Evolutionary conservation across 805 yeast species (phyloP).

Genomic region (Ogataea methylovora): DNA sequence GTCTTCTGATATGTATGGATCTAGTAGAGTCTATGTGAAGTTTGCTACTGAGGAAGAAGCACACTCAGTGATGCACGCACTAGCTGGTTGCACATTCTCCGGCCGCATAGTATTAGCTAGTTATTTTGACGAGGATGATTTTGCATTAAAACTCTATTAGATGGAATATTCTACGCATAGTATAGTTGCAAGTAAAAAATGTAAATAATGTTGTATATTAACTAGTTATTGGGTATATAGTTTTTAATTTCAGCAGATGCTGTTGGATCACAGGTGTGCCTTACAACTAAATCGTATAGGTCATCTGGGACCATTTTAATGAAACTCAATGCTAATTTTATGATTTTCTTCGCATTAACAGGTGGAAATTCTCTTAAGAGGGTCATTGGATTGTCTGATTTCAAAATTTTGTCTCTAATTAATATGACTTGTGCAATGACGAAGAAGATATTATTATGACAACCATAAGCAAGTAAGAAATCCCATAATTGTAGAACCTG

Average conservation of each 20-base stretch:
- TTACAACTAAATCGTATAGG: slow-evolving; percentile 52
- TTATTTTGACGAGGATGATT: slow-evolving; percentile 55
- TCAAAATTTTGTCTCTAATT: slow-evolving; percentile 56
- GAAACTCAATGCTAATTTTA: slow-evolving; percentile 72
- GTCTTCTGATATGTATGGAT: slow-evolving; percentile 37
- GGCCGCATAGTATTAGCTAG: slow-evolving; percentile 65
- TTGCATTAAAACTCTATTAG: slow-evolving; percentile 28
- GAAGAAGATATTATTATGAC: slow-evolving; percentile 78
- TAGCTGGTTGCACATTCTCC: slow-evolving; percentile 62
- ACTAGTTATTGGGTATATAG: slow-evolving; percentile 4
- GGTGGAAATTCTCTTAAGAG: slow-evolving; percentile 65
- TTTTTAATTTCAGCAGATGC: slow-evolving; percentile 20
- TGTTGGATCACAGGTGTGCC: slow-evolving; percentile 53
- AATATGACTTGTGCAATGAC: slow-evolving; percentile 76
- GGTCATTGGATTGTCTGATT: slow-evolving; percentile 64
- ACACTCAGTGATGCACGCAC: slow-evolving; percentile 38
- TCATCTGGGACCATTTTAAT: slow-evolving; percentile 65
- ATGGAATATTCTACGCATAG: background rate
- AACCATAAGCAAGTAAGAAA: slow-evolving; percentile 83
- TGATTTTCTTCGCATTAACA: slow-evolving; percentile 65
- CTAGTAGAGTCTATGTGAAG: slow-evolving; percentile 68
- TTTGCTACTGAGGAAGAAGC: slow-evolving; percentile 49
- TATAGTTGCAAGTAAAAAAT: background rate
- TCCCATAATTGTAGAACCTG: slow-evolving; percentile 84
- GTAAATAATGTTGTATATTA: background rate